phyloP scores from a whole-genome alignment of 345 rosid species.

The Arabis hirsuta region DNA sequence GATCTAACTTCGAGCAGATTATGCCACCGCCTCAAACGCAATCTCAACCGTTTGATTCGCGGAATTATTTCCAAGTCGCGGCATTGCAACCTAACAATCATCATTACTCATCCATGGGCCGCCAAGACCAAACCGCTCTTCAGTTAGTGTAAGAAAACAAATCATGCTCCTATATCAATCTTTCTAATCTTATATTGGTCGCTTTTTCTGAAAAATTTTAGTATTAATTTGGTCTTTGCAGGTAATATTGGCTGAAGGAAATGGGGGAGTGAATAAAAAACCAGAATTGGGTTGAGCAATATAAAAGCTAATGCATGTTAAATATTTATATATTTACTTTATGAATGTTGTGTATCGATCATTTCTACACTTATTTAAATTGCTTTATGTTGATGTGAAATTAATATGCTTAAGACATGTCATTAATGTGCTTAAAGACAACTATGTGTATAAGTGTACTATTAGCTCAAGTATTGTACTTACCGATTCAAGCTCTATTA shows the following conservation, averaged over 20 bases:
- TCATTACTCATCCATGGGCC: constrained; percentile 48
- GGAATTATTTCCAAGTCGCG: constrained; percentile 80
- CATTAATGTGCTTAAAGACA: constrained; percentile 25
- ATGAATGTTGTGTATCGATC: constrained; percentile 29
- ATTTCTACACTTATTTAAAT: constrained; percentile 26
- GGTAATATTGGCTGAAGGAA: constrained; percentile 38
- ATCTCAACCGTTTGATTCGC: constrained; percentile 62
- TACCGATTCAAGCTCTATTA: not conserved
- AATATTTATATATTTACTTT: constrained; percentile 27
- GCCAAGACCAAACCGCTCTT: constrained; percentile 79
- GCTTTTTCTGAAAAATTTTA: not conserved
- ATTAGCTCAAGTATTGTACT: constrained; percentile 4
- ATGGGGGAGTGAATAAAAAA: constrained; percentile 37
- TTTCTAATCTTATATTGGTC: not conserved
- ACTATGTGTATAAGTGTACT: constrained; percentile 23
- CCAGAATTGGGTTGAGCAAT: constrained; percentile 40
- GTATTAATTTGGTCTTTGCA: not conserved
- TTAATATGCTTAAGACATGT: constrained; percentile 28
- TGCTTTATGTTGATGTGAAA: constrained; percentile 35
- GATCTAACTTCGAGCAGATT: constrained; percentile 64
- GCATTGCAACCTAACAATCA: constrained; percentile 74
- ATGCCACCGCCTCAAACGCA: constrained; percentile 55
- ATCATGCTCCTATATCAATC: not conserved
- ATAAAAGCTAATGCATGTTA: constrained; percentile 35
- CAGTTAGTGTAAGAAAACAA: constrained; percentile 71